Conservation (phyloP, 768 basidiomycete species). For the Boletus subcaerulescens region DNA sequence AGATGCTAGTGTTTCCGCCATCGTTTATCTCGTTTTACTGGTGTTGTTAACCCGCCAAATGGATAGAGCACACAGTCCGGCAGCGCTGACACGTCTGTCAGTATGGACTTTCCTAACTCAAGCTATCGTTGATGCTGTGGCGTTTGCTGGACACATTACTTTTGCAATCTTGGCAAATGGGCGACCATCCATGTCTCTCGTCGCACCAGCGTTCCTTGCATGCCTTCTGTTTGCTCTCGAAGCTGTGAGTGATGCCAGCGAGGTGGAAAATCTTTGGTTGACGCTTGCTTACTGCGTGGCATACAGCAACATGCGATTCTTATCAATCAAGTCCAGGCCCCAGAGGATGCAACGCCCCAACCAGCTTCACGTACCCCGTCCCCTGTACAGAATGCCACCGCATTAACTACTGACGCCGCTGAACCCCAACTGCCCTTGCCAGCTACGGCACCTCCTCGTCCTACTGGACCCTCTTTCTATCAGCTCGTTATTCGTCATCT, state of each 20-base stretch:
- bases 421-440: constrained; percentile 23
- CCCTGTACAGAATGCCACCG: constrained; percentile 1
- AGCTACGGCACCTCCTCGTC: constrained; percentile 13
- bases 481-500: constrained; percentile 57
- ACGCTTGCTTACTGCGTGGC: not conserved
- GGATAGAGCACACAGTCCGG: constrained; percentile 71
- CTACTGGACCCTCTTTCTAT: constrained; percentile 32
- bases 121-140: constrained; percentile 74
- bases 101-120: constrained; percentile 82
- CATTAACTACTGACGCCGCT: constrained; percentile 4
- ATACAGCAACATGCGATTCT: constrained; percentile 79
- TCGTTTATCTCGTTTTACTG: constrained; percentile 67
- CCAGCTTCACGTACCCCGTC: constrained; percentile 17
- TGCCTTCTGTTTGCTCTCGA: constrained; percentile 79
- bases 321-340: constrained; percentile 79
- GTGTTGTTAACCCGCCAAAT: constrained; percentile 72
- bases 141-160: constrained; percentile 86
- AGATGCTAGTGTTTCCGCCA: constrained; percentile 73
- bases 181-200: constrained; percentile 71
- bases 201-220: constrained; percentile 82
- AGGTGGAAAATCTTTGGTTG: not conserved
- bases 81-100: constrained; percentile 74
- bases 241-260: constrained; percentile 54
- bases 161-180: constrained; percentile 86
- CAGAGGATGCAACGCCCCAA: constrained; percentile 54